A percentile compares a stretch with the other conserved stretches of the same genome.
These are phyloP conservation scores for Xylariaceae sp. DNA, from an alignment of 2,329 filamentous ascomycete species.

Conservation along the genomic window DNA sequence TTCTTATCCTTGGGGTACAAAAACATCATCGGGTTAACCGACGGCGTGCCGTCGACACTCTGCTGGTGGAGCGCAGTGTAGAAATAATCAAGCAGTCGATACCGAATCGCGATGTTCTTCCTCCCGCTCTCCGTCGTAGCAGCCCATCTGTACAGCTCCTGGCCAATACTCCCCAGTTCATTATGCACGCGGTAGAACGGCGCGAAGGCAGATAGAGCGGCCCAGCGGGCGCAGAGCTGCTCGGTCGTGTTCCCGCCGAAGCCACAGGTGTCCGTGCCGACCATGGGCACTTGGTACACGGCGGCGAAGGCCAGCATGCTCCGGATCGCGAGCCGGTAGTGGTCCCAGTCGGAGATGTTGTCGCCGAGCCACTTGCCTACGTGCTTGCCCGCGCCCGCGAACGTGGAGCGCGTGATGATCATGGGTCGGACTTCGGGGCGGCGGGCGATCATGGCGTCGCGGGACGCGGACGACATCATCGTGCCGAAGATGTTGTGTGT, in stretches of 20 bases:
- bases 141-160: slow-evolving; percentile 71
- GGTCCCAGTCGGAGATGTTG: slow-evolving; percentile 54
- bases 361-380: slow-evolving; percentile 60
- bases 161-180: slow-evolving; percentile 44
- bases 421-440: slow-evolving; percentile 62
- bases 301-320: slow-evolving; percentile 58
- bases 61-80: slow-evolving; percentile 67
- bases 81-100: slow-evolving; percentile 68
- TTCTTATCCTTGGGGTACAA: slow-evolving; percentile 52
- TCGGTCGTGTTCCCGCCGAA: slow-evolving; percentile 65
- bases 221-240: slow-evolving; percentile 71
- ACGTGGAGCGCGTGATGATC: slow-evolving; percentile 73
- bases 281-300: slow-evolving; percentile 66
- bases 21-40: slow-evolving; percentile 66
- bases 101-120: slow-evolving; percentile 65
- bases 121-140: slow-evolving; percentile 57
- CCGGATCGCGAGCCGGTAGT: slow-evolving; percentile 56
- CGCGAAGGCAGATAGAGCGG: slow-evolving; percentile 66
- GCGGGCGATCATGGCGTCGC: slow-evolving; percentile 61
- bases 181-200: slow-evolving; percentile 78
- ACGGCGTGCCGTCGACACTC: slow-evolving; percentile 57
- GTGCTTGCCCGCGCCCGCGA: slow-evolving; percentile 65
- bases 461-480: slow-evolving; percentile 68
- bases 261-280: slow-evolving; percentile 72
- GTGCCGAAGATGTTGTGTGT: slow-evolving; percentile 74